Conservation (phyloP, 2,329 filamentous ascomycete genomes). For the Dryadomyces quercivorus region DNA sequence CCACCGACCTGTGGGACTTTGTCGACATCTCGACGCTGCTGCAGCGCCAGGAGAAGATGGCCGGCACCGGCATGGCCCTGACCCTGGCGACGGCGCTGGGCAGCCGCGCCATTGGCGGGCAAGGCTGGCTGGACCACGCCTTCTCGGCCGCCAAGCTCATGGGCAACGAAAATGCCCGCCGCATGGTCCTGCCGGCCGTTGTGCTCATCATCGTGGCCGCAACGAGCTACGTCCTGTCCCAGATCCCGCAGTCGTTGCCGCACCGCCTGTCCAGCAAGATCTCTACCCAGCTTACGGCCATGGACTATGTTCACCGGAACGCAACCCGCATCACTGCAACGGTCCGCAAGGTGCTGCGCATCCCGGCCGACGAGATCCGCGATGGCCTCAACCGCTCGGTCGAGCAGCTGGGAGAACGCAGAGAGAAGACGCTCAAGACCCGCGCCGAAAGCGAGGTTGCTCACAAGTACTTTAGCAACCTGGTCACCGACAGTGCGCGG, state of each 20-base stretch:
- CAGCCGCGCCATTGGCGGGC: conserved; percentile 66
- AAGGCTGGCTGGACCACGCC: conserved; percentile 81
- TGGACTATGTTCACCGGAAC: conserved; percentile 91
- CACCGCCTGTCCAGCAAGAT: conserved; percentile 78
- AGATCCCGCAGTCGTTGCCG: conserved; percentile 82
- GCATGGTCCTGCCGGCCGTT: conserved; percentile 68
- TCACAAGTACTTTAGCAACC: conserved; percentile 77
- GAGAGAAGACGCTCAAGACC: conserved; percentile 73
- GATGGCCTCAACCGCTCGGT: conserved; percentile 73
- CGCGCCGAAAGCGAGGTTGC: conserved; percentile 77
- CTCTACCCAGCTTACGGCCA: conserved; percentile 60
- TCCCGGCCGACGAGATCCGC: conserved; percentile 76
- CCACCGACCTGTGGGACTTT: conserved; percentile 86
- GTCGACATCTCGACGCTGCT: conserved; percentile 74
- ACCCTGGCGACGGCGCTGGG: conserved; percentile 82
- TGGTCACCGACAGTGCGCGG: conserved; percentile 53
- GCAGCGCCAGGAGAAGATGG: conserved; percentile 88
- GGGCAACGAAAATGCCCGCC: conserved; percentile 68
- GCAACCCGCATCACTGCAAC: conserved; percentile 71
- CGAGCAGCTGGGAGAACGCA: conserved; percentile 66
- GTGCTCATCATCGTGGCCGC: conserved; percentile 63
- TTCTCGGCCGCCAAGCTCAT: conserved; percentile 70
- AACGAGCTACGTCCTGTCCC: conserved; percentile 67
- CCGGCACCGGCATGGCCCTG: conserved; percentile 86
- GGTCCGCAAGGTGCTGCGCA: conserved; percentile 77